Evolutionary conservation across 768 basidiomycete genomes (phyloP).

Genomic region (Ephemerocybe angulata): DNA sequence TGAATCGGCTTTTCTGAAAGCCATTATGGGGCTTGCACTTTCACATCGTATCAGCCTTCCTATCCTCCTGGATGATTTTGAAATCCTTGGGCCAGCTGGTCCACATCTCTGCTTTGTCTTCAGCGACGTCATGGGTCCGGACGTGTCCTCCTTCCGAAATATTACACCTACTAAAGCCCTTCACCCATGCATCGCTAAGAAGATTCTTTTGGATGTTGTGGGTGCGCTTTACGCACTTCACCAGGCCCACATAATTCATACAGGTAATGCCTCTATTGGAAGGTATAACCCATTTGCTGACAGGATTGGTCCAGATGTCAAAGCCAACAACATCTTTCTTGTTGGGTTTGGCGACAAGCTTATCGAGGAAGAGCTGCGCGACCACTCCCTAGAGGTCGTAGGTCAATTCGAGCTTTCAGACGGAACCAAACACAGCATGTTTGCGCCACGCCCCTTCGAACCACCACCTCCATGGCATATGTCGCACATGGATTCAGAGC

Average conservation of each 20-base stretch:
- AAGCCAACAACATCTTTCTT: neutral
- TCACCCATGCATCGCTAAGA: neutral
- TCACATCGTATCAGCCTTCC: neutral
- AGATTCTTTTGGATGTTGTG: conserved; percentile 1
- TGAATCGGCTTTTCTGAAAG: neutral
- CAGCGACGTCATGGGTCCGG: neutral
- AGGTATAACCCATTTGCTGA: neutral
- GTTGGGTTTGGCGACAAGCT: neutral
- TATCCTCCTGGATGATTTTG: conserved; percentile 1
- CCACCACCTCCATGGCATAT: neutral
- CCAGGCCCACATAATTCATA: conserved; percentile 1
- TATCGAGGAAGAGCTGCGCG: neutral
- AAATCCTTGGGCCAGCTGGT: conserved; percentile 2
- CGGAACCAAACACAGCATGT: neutral
- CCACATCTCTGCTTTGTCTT: conserved; percentile 11
- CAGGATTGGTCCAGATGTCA: too few relatives aligned
- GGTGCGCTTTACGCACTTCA: conserved; percentile 5
- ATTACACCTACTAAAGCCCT: conserved; percentile 6
- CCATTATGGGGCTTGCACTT: neutral
- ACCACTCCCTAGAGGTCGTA: neutral
- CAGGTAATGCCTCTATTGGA: neutral
- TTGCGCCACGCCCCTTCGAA: neutral
- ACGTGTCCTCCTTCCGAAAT: conserved; percentile 7
- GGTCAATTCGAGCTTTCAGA: neutral
- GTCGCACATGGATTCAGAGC: neutral